Evolutionary conservation across 495 filamentous ascomycete genomes (phyloP).

Genomic region (Bryoglossum gracile): DNA sequence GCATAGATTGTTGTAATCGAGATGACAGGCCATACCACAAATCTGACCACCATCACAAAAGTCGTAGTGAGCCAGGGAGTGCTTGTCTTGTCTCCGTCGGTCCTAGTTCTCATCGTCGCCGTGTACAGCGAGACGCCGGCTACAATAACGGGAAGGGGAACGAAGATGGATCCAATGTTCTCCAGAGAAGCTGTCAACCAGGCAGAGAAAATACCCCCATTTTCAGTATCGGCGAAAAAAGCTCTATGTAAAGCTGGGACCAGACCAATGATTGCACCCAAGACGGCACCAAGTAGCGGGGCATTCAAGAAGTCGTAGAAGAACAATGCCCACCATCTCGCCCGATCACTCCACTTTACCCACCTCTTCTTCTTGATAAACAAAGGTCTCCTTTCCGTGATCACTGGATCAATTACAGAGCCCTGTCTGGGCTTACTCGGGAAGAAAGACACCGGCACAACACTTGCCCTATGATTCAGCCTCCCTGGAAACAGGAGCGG

Average conservation of each 20-base stretch:
- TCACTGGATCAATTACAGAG: background rate
- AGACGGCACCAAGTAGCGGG: conserved; percentile 55
- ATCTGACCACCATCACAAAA: conserved; percentile 52
- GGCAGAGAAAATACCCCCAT: conserved; percentile 64
- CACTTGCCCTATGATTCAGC: background rate
- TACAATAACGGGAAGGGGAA: conserved; percentile 62
- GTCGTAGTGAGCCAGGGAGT: conserved; percentile 45
- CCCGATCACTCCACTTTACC: conserved; percentile 30
- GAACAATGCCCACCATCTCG: conserved; percentile 36
- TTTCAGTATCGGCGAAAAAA: conserved; percentile 54
- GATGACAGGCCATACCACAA: conserved; percentile 57
- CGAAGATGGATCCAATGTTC: conserved; percentile 64
- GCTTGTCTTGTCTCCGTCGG: conserved; percentile 33
- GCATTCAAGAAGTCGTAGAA: conserved; percentile 54
- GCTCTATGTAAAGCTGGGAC: conserved; percentile 52
- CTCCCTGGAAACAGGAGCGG: conserved; percentile 5
- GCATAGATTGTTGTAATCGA: conserved; percentile 55
- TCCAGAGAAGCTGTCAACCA: conserved; percentile 63
- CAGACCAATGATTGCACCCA: conserved; percentile 57
- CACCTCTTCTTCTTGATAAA: conserved; percentile 30
- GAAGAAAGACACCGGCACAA: conserved; percentile 11
- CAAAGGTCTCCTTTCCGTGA: conserved; percentile 22
- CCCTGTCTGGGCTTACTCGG: conserved; percentile 6
- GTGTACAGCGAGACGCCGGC: conserved; percentile 62
- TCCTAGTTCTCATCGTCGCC: conserved; percentile 45